A percentile compares a stretch with the other conserved stretches of the same genome.
phyloP scores from a whole-genome alignment of 2,329 filamentous ascomycete species.

The Emydomyces testavorans region DNA sequence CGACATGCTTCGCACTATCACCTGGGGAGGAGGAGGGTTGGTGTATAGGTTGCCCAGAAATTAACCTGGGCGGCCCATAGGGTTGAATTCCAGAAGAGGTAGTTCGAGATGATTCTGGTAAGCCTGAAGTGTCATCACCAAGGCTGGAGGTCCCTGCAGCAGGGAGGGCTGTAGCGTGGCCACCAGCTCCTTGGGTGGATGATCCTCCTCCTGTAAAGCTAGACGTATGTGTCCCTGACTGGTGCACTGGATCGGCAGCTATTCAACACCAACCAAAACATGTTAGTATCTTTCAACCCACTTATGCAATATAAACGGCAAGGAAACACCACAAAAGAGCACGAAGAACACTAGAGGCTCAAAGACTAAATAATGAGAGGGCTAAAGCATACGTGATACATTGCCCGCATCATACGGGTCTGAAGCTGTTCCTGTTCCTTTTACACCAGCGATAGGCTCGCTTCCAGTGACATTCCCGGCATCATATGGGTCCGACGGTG shows the following conservation, averaged over 20 bases:
- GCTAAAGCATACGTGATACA: conserved; percentile 41
- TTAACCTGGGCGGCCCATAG: neutral
- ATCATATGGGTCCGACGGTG: conserved; percentile 53
- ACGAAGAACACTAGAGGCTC: neutral
- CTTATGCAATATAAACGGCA: neutral
- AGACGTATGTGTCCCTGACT: neutral
- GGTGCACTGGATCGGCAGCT: neutral
- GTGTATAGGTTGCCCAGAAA: neutral
- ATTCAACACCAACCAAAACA: neutral
- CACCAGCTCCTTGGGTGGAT: too few species aligned
- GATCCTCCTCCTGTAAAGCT: neutral
- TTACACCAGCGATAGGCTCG: conserved; percentile 62
- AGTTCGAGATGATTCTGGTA: neutral
- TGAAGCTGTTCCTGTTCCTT: conserved; percentile 53
- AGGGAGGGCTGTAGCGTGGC: neutral
- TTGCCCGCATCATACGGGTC: conserved; percentile 76
- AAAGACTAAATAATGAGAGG: neutral
- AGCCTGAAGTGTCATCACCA: neutral
- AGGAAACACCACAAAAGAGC: neutral
- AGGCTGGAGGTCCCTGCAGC: neutral
- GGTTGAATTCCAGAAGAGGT: neutral
- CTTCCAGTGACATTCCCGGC: conserved; percentile 49
- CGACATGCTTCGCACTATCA: neutral
- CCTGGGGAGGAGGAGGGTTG: neutral
- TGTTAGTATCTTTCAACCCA: neutral